Percentiles rank a stretch among this genome's conserved stretches.
Conservation (phyloP, 768 basidiomycete species). For the Naganishia onofrii region DNA sequence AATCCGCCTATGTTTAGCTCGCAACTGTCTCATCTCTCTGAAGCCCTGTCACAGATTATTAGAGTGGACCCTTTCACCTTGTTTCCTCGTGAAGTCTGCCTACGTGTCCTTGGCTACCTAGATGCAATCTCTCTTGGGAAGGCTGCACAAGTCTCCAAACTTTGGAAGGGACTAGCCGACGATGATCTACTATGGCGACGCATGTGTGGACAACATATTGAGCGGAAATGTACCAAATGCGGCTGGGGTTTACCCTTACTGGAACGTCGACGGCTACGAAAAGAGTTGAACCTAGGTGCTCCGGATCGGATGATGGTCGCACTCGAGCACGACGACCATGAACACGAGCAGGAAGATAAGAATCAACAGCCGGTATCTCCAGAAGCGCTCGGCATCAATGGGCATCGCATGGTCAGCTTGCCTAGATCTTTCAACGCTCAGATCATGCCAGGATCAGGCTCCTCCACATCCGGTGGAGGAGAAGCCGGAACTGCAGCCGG, state of each 20-base stretch:
- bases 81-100: slow-evolving; percentile 82
- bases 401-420: slow-evolving; percentile 16
- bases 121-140: slow-evolving; percentile 90
- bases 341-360: slow-evolving; percentile 26
- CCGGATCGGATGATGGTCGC: slow-evolving; percentile 24
- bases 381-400: slow-evolving; percentile 6
- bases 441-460: not conserved
- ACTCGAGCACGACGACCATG: slow-evolving; percentile 19
- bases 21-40: slow-evolving; percentile 90
- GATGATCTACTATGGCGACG: slow-evolving; percentile 92
- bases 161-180: slow-evolving; percentile 85
- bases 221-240: slow-evolving; percentile 91
- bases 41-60: slow-evolving; percentile 85
- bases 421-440: slow-evolving; percentile 16
- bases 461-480: not conserved
- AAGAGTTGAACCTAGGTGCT: slow-evolving; percentile 37
- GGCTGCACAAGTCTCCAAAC: slow-evolving; percentile 81
- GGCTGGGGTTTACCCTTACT: slow-evolving; percentile 95
- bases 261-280: slow-evolving; percentile 56
- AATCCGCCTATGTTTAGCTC: slow-evolving; percentile 54
- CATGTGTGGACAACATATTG: slow-evolving; percentile 98
- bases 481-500: too few relatives aligned
- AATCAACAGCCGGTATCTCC: slow-evolving; percentile 20
- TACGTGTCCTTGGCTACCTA: slow-evolving; percentile 81
- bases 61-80: slow-evolving; percentile 90